Evolutionary conservation across 129 eudicot genomes (phyloP), one percentile per base, ranked within the genome.

Genomic region (Cynara cardunculus): DNA sequence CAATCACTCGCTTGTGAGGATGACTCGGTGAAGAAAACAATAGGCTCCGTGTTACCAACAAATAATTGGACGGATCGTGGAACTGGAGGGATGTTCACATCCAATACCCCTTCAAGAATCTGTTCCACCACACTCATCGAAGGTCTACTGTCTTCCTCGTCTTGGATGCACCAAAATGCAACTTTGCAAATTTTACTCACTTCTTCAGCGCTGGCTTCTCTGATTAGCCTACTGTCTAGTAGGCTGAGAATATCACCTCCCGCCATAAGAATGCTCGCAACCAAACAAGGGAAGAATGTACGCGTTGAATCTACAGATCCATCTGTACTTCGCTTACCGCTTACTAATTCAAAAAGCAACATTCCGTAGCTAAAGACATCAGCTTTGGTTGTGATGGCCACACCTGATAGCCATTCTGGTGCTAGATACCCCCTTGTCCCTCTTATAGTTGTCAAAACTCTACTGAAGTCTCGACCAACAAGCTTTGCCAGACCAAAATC

Each of bases 401-500:
- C 83, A 41, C 96, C 91, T 21, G 91, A 82, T 70, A 92, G 67
- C 97, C 93, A 90, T 83, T 92, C 91, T 0, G 95, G 95, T 27
- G 93, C 95, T 72, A 92, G 84, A 69, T 92, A 88, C 18, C 95
- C 95, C 74, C 88, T 79, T 24, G 90, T 90, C 18, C 90, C 94
- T 74, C 90, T 83, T 83, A 90, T 79, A n/a, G 94, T 90, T 13
- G 94, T 86, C 62, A 90, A 53, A 35, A 90, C 94, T 31, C 92
- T 56, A 44, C 97, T 91, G 24, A 89, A 87, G 22, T 91, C 93
- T 1, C 88, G 79, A 28, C 94, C 97, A 11, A 91, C 66, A 13
- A 92, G 91, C 89, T 92, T 92, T 81, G 97, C 92, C 10, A 89
- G 64, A n/a, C 97, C 94, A 76, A 92, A 91, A 83, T 92, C 92